Base-by-base conservation (phyloP, 257 asterid genomes). In the Anisodus tanguticus region DNA sequence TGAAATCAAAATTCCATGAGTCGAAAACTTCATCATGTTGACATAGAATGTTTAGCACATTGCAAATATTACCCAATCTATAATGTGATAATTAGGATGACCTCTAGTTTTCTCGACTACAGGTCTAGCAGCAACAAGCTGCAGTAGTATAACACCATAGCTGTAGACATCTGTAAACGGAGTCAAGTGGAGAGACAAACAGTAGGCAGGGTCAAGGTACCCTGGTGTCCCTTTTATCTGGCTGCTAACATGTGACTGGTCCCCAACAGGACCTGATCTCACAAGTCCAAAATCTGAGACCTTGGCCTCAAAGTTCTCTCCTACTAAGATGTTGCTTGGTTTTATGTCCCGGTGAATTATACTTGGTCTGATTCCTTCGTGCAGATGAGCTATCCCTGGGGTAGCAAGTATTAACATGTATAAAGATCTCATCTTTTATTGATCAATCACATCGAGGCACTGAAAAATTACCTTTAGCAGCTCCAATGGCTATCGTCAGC, bases 181-280 rank as follows among this genome's bases (percentile, higher is more conserved):
- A 47, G 95, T 89, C 89, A 93, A 87, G 82, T 89, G 95, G 81
- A 83, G 81, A 88, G 91, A 93, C 5, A 93, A 83, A 70, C 96
- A 93, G 80, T 94, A 94, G 45, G 98, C 98, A 6, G 98, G 98
- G 76, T 93, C 97, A 47, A 93, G 97, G 84, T 93, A 94, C 8
- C 98, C 98, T 0, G 94, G 93, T 76, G 97, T 93, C 64, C 97
- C 97, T 87, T 94, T 94, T 16, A 94, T 86, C 67, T 85, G 88
- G 63, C 97, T 93, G 85, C 92, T 94, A 12, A 94, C 97, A 82
- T 93, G 97, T 15, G 98, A 94, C 59, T 93, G 88, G 86, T 93
- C 97, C 43, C 90, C 95, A 4, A 80, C 83, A 0, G 97, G 98
- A 71, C 96, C 97, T 26, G 93, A 76, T 71, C 90, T 90, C 8